phyloP scores from a whole-genome alignment of 2,329 filamentous ascomycete species.

The Xylariales sp. region DNA sequence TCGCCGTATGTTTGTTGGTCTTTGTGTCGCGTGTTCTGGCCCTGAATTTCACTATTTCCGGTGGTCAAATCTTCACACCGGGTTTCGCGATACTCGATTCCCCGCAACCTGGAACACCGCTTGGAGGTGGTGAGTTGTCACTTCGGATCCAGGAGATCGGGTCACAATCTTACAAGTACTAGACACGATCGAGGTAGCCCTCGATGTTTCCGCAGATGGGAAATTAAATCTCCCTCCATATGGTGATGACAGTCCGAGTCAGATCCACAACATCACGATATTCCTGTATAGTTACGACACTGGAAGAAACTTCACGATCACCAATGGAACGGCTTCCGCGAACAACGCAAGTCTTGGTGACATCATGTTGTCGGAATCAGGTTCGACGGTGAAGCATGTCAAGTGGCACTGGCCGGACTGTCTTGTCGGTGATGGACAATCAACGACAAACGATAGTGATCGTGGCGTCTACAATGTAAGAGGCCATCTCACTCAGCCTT shows the following conservation, averaged over 20 bases:
- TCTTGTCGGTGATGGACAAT: constrained; percentile 55
- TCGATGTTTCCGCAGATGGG: constrained; percentile 64
- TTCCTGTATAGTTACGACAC: constrained; percentile 63
- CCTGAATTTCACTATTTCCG: constrained; percentile 51
- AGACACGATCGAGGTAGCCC: constrained; percentile 56
- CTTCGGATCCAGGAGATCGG: background rate
- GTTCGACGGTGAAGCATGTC: constrained; percentile 69
- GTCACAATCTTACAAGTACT: constrained; percentile 13
- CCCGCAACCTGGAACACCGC: constrained; percentile 58
- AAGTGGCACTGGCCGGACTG: constrained; percentile 70
- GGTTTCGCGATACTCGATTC: constrained; percentile 63
- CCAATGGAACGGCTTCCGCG: constrained; percentile 52
- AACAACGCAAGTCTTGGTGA: constrained; percentile 53
- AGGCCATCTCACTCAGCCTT: constrained; percentile 1
- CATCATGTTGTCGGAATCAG: constrained; percentile 59
- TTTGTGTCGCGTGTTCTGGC: constrained; percentile 25
- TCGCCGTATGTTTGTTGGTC: constrained; percentile 20
- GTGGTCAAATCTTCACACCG: constrained; percentile 65
- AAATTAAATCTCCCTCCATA: constrained; percentile 56
- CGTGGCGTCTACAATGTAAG: constrained; percentile 60
- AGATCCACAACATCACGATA: constrained; percentile 60
- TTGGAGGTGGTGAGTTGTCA: constrained; percentile 52
- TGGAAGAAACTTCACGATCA: constrained; percentile 62
- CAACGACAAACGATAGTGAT: constrained; percentile 39
- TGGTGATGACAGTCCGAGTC: constrained; percentile 46